Evolutionary conservation across 2,329 filamentous ascomycete genomes (phyloP).

Genomic region (Huntiella decipiens): DNA sequence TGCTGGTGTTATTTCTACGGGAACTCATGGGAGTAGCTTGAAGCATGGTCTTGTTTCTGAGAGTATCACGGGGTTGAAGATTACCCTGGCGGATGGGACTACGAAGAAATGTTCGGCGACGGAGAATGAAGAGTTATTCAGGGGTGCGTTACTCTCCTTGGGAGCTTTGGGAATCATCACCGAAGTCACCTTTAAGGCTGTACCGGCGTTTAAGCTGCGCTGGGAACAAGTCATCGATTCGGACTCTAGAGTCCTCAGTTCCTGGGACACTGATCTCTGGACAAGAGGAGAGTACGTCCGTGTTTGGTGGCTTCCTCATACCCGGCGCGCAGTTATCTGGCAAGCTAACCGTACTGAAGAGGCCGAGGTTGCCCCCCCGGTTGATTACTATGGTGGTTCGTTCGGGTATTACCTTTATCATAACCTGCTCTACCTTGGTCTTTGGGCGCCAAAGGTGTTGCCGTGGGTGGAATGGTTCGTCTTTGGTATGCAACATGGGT

Average conservation of each 20-base stretch:
- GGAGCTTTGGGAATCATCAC: slow-evolving; percentile 82
- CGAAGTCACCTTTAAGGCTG: slow-evolving; percentile 69
- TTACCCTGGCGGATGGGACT: slow-evolving; percentile 66
- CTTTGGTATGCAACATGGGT: slow-evolving; percentile 94
- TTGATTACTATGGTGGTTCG: slow-evolving; percentile 61
- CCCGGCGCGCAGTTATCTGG: slow-evolving; percentile 75
- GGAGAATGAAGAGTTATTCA: slow-evolving; percentile 62
- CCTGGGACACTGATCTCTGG: slow-evolving; percentile 64
- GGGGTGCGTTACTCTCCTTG: slow-evolving; percentile 68
- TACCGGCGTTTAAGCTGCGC: slow-evolving; percentile 62
- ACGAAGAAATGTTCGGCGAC: slow-evolving; percentile 51
- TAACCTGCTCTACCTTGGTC: slow-evolving; percentile 64
- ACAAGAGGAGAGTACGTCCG: slow-evolving; percentile 71
- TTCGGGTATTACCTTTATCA: slow-evolving; percentile 85
- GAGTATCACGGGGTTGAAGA: slow-evolving; percentile 51
- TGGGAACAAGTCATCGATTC: slow-evolving; percentile 69
- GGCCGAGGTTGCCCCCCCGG: slow-evolving; percentile 36
- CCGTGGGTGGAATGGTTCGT: slow-evolving; percentile 92
- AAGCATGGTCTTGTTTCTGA: slow-evolving; percentile 71
- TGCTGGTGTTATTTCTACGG: slow-evolving; percentile 79
- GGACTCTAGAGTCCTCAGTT: slow-evolving; percentile 46
- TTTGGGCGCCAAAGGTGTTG: slow-evolving; percentile 58
- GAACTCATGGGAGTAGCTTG: slow-evolving; percentile 79
- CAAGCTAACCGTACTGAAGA: slow-evolving; percentile 59
- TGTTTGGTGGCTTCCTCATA: slow-evolving; percentile 97